Base-by-base conservation (phyloP, 257 asterid genomes). In the Thymus quinquecostatus region DNA sequence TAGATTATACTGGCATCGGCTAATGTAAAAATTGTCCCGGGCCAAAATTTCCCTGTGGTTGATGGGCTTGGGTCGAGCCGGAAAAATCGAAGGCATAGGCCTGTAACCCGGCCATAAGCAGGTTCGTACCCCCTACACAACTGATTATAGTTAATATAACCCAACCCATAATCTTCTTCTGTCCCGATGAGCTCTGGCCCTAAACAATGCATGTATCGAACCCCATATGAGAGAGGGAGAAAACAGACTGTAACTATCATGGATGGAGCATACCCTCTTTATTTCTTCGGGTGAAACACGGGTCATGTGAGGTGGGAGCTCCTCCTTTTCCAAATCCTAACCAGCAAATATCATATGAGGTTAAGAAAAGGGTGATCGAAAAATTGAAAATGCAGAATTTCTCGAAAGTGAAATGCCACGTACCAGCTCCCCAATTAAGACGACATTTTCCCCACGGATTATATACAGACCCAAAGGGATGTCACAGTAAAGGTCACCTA, bases 371-470 rank as follows among this genome's bases (percentile, higher is more conserved):
- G 4, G 43, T 10, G 44, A 28, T 28, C 8, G 12, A 7, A 48
- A 13, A 48, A 12, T 27, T 2, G 68, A n/a, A 10, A n/a, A 64
- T 12, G 44, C 58, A 53, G 8, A 1, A 14, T 68, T 65, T 58
- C 3, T 10, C 10, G 3, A 27, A 48, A 73, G 36, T 27, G 50
- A 45, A 66, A 12, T 13, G 28, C 6, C 5, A 30, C 75, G 44
- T 89, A 95, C 99, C 93, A 95, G 91, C 75, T 95, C 99, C 71
- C 99, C 99, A 6, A 95, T 92, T 73, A 95, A 84, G 69, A 92
- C 98, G 47, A 92, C 99, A 70, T 92, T 95, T 76, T 95, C 99
- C 67, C 99, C 98, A 51, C 99, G 96, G 74, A 95, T 95, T 28
- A 95, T 85, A 60, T 95, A 95, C 21, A 95, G 82, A 66, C 99